Conservation (phyloP, 2,329 filamentous ascomycete species). For the Neopestalotiopsis rosae region DNA sequence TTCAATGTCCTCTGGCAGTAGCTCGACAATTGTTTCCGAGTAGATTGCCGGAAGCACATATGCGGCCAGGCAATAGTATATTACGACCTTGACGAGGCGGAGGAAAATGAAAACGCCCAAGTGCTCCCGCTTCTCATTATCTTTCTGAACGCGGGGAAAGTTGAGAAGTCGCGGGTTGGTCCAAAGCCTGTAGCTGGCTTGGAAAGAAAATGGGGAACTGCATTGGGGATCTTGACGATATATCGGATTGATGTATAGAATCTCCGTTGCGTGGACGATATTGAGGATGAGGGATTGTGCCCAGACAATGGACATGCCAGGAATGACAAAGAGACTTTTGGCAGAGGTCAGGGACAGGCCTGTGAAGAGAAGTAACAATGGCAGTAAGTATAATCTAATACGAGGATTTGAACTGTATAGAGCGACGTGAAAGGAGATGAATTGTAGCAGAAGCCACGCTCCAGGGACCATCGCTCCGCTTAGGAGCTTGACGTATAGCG, state of each 20-base stretch:
- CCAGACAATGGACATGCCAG: constrained; percentile 14
- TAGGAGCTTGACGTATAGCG: neutral
- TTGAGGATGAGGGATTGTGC: constrained; percentile 11
- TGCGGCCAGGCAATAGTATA: constrained; percentile 9
- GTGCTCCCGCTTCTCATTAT: neutral
- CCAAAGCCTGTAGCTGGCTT: neutral
- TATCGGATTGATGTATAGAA: constrained; percentile 2
- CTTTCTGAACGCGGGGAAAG: neutral
- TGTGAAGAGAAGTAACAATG: neutral
- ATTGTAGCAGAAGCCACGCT: neutral
- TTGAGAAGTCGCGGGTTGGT: neutral
- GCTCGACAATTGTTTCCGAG: constrained; percentile 11
- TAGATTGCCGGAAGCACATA: constrained; percentile 9
- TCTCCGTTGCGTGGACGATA: constrained; percentile 6
- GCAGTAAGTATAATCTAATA: neutral
- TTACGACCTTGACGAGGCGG: neutral
- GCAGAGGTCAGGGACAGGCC: neutral
- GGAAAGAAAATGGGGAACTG: neutral
- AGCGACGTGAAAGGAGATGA: neutral
- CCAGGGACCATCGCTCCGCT: neutral
- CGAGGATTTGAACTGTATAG: neutral
- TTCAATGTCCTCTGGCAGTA: constrained; percentile 13
- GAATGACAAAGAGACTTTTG: neutral
- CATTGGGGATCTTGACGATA: neutral
- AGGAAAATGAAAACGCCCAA: neutral